A percentile compares a stretch with the other conserved stretches of the same genome.
These are phyloP conservation scores for Eucalyptus victrix DNA, from an alignment of 345 rosid genomes.

Conservation along the genomic window DNA sequence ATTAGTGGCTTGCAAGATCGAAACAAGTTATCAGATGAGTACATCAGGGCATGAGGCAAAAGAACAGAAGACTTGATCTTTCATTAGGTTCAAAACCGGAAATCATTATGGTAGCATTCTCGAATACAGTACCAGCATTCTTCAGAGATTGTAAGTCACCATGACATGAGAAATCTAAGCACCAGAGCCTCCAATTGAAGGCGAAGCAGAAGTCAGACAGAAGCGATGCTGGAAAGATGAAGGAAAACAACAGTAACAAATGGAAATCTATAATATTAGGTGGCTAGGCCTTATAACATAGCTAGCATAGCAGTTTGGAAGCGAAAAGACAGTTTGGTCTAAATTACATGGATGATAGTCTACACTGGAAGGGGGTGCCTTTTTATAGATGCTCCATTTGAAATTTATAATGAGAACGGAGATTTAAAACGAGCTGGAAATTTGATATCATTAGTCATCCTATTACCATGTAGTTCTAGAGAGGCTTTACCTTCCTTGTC, in stretches of 20 bases:
- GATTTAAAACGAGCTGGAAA: not conserved
- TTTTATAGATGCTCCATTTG: not conserved
- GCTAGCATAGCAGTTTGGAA: not conserved
- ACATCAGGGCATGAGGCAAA: not conserved
- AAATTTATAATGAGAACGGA: not conserved
- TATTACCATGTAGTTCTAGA: not conserved
- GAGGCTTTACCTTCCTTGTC: not conserved
- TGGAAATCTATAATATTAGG: not conserved
- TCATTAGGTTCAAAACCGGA: not conserved
- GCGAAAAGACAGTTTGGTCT: not conserved
- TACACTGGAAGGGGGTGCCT: not conserved
- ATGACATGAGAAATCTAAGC: not conserved
- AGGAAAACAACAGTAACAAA: not conserved
- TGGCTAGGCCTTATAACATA: not conserved
- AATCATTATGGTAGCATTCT: not conserved
- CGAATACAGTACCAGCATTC: not conserved
- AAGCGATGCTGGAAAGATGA: not conserved
- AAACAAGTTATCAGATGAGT: not conserved
- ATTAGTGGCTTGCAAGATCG: not conserved
- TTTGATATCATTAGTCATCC: not conserved
- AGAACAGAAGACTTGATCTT: not conserved
- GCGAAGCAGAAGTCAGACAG: not conserved
- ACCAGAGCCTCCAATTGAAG: not conserved
- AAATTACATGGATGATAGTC: not conserved
- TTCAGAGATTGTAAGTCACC: not conserved